A percentile compares a stretch with the other conserved stretches of the same genome.
Conservation (phyloP, 768 basidiomycete species). For the Phaffia tasmanica region DNA sequence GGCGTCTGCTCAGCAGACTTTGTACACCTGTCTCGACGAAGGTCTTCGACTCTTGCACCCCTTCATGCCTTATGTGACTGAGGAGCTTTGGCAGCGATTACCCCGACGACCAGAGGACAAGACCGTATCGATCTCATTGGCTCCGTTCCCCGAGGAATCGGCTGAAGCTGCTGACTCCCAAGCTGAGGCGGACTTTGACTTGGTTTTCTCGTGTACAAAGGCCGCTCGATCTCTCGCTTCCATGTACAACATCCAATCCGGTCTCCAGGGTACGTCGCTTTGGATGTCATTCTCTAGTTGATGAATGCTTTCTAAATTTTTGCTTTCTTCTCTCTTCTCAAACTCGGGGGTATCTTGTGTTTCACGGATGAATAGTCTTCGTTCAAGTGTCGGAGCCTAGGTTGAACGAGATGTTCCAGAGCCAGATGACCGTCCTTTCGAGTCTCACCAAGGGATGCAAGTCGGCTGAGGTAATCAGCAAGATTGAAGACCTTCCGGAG, state of each 20-base stretch:
- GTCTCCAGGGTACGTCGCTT: constrained; percentile 60
- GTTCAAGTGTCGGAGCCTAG: constrained; percentile 56
- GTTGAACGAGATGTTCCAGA: constrained; percentile 57
- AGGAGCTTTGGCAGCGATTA: constrained; percentile 95
- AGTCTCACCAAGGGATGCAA: constrained; percentile 83
- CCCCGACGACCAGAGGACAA: constrained; percentile 71
- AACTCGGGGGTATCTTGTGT: not conserved
- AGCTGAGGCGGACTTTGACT: constrained; percentile 74
- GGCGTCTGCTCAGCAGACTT: constrained; percentile 81
- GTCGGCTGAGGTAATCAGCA: constrained; percentile 55
- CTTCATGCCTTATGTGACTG: constrained; percentile 98
- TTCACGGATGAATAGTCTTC: constrained; percentile 50
- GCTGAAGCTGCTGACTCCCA: constrained; percentile 41
- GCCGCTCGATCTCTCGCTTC: constrained; percentile 74
- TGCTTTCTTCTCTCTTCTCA: not conserved
- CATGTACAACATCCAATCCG: constrained; percentile 73
- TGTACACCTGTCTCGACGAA: constrained; percentile 86
- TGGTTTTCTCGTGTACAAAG: constrained; percentile 67
- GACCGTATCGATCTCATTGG: constrained; percentile 80
- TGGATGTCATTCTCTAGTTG: not conserved
- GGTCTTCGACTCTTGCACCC: constrained; percentile 87
- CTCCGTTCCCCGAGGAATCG: constrained; percentile 58
- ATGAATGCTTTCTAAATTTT: not conserved
- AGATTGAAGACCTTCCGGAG: constrained; percentile 58
- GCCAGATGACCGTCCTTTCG: constrained; percentile 62